Evolutionary conservation across 192 early-diverging fungal genomes (phyloP).

Genomic region (Mortierella antarctica): DNA sequence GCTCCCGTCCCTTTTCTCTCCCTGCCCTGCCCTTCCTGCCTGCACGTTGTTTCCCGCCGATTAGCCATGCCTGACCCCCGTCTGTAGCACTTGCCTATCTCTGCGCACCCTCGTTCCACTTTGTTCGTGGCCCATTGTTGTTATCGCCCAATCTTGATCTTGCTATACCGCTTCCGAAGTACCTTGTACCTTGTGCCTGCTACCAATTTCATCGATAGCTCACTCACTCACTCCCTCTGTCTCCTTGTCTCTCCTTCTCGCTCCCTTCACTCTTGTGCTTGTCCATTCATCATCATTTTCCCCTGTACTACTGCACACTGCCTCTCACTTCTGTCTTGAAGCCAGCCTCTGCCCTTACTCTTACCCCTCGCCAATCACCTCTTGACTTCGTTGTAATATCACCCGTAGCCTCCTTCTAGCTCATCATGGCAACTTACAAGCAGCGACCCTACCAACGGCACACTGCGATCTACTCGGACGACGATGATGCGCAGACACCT

Average conservation of each 20-base stretch:
- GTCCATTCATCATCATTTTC: not conserved
- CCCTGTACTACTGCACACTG: not conserved
- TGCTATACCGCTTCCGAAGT: too few relatives aligned
- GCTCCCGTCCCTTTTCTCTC: not conserved
- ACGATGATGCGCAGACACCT: conserved; percentile 19
- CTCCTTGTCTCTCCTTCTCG: not conserved
- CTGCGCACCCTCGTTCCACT: too few relatives aligned
- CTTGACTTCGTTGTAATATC: not conserved
- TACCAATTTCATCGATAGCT: not conserved
- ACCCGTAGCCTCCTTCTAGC: not conserved
- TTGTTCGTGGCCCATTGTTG: too few relatives aligned
- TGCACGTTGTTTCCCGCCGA: not conserved
- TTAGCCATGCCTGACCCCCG: too few relatives aligned
- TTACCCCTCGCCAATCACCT: not conserved
- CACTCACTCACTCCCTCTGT: not conserved
- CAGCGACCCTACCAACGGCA: conserved; percentile 41
- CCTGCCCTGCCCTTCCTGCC: not conserved
- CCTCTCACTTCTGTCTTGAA: conserved; percentile 2
- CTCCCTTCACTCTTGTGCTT: too few relatives aligned
- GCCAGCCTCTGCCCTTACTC: not conserved
- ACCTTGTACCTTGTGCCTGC: too few relatives aligned
- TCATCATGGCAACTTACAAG: conserved; percentile 43
- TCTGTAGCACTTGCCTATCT: too few relatives aligned
- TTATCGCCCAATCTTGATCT: too few relatives aligned
- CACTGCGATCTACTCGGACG: conserved; percentile 22